phyloP scores from a whole-genome alignment of 1,284 basidiomycete genomes.

The Salmacisia buchloeana region DNA sequence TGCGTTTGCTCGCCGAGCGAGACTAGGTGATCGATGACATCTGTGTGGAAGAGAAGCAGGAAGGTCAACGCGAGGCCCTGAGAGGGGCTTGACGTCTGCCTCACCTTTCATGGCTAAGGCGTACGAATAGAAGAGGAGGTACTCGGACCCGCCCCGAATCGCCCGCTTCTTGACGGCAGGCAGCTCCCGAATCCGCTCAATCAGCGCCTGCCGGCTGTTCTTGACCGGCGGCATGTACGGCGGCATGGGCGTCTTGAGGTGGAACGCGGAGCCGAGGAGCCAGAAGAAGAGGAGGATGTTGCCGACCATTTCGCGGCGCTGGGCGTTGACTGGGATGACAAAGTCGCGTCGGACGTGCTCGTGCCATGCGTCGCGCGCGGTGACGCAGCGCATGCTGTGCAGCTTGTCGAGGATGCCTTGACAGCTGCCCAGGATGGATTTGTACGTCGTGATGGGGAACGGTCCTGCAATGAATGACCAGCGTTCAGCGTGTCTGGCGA shows the following conservation, averaged over 20 bases:
- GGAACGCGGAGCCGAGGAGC: constrained; percentile 75
- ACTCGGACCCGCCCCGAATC: constrained; percentile 62
- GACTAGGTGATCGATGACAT: constrained; percentile 37
- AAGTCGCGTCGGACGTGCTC: constrained; percentile 68
- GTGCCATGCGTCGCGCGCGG: constrained; percentile 83
- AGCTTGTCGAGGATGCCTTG: constrained; percentile 70
- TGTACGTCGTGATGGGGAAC: constrained; percentile 63
- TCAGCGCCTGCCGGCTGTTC: constrained; percentile 66
- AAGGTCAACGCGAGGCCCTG: background rate
- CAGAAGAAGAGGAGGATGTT: constrained; percentile 90
- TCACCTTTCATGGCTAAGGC: constrained; percentile 70
- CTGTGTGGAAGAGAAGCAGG: background rate
- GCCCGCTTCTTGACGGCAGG: constrained; percentile 68
- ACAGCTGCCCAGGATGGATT: constrained; percentile 72
- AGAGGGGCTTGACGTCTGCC: constrained; percentile 12
- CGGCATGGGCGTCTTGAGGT: constrained; percentile 81
- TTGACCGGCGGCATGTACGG: constrained; percentile 91
- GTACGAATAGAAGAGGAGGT: constrained; percentile 87
- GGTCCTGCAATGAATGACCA: constrained; percentile 19
- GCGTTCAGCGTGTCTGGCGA: background rate
- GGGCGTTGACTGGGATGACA: constrained; percentile 68
- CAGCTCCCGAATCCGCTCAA: constrained; percentile 57
- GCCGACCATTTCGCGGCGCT: constrained; percentile 80
- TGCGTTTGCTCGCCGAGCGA: constrained; percentile 31
- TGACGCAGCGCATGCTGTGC: constrained; percentile 92